These are phyloP conservation scores for Hapsidospora chrysogenum DNA, from an alignment of 495 filamentous ascomycete species.

Conservation along the genomic window DNA sequence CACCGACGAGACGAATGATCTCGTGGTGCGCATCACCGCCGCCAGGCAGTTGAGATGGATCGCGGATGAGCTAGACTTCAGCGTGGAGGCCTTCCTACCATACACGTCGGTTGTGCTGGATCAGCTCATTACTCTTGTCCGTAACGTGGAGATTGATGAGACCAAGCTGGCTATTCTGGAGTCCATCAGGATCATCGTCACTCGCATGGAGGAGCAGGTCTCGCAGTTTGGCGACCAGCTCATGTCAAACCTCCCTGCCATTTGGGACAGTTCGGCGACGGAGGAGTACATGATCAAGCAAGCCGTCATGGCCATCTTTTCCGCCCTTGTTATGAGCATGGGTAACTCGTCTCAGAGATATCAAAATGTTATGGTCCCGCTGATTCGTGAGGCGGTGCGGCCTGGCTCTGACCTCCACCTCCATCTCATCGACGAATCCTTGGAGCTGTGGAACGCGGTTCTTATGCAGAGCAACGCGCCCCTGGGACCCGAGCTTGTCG, in stretches of 20 bases:
- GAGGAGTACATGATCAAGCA: slow-evolving; percentile 80
- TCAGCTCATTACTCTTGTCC: slow-evolving; percentile 54
- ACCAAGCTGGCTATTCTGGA: slow-evolving; percentile 75
- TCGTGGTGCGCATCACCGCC: slow-evolving; percentile 81
- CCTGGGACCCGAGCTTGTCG: slow-evolving; percentile 45
- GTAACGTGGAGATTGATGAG: slow-evolving; percentile 69
- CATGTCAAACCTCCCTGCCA: slow-evolving; percentile 56
- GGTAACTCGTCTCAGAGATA: slow-evolving; percentile 54
- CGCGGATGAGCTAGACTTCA: slow-evolving; percentile 73
- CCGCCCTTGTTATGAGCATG: slow-evolving; percentile 64
- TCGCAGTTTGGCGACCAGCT: slow-evolving; percentile 63
- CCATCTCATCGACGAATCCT: slow-evolving; percentile 79
- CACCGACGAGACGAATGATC: slow-evolving; percentile 65
- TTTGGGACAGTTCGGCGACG: slow-evolving; percentile 71
- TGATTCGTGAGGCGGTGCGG: slow-evolving; percentile 63
- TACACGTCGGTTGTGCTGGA: slow-evolving; percentile 53
- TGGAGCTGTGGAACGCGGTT: slow-evolving; percentile 77
- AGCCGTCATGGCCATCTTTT: slow-evolving; percentile 67
- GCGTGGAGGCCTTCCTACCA: slow-evolving; percentile 48
- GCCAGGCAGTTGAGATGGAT: slow-evolving; percentile 66
- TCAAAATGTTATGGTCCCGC: slow-evolving; percentile 55
- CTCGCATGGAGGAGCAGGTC: slow-evolving; percentile 60
- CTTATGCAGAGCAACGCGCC: slow-evolving; percentile 52
- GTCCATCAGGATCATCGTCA: slow-evolving; percentile 64
- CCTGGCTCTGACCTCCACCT: slow-evolving; percentile 62